Conservation (phyloP, 345 rosid genomes). For the Murraya koenigii region DNA sequence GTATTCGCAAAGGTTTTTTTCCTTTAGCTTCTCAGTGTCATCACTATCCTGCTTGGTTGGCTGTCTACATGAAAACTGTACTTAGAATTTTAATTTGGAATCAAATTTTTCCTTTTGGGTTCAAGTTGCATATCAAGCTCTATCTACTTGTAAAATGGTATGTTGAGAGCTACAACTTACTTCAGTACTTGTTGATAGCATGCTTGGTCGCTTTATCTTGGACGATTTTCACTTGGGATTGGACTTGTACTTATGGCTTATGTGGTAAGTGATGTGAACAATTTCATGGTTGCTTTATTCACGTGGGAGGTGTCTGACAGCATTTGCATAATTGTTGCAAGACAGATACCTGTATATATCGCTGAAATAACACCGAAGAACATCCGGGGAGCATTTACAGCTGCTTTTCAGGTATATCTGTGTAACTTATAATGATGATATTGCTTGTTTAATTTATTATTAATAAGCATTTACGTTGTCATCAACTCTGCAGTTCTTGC, state of each 20-base stretch:
- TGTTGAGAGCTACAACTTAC: background rate
- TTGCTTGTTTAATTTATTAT: background rate
- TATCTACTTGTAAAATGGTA: too few relatives aligned
- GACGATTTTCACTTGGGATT: conserved; percentile 31
- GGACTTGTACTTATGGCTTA: conserved; percentile 35
- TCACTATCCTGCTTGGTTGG: background rate
- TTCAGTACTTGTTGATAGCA: conserved; percentile 13
- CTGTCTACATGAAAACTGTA: background rate
- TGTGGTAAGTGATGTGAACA: conserved; percentile 24
- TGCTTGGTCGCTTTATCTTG: conserved; percentile 36
- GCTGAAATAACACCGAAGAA: conserved; percentile 12
- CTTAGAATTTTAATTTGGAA: too few relatives aligned
- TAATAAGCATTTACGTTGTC: background rate
- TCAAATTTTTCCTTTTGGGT: too few relatives aligned
- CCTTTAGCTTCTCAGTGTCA: background rate
- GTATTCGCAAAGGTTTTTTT: conserved; percentile 2
- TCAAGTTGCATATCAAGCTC: too few relatives aligned
- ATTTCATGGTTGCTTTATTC: background rate
- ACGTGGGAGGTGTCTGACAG: background rate
- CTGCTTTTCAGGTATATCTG: conserved; percentile 18
- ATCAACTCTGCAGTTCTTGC: conserved; percentile 10
- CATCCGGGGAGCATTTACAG: conserved; percentile 11
- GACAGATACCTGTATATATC: conserved; percentile 24
- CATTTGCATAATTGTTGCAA: background rate
- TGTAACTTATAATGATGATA: background rate